Percentiles rank a stretch among this genome's conserved stretches.
phyloP scores from a whole-genome alignment of 2,329 filamentous ascomycete genomes.

The Didymella pinodella region DNA sequence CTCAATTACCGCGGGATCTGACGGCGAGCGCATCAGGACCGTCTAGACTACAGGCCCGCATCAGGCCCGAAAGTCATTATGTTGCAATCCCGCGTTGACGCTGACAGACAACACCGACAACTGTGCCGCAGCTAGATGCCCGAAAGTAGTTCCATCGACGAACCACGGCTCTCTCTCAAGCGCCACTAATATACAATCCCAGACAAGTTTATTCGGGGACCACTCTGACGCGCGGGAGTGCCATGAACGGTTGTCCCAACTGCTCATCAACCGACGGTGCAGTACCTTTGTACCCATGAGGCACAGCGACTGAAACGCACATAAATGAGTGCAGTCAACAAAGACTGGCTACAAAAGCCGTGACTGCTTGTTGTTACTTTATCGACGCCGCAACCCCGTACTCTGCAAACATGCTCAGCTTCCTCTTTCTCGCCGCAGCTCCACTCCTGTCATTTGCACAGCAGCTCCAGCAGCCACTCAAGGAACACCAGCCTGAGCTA shows the following conservation, averaged over 20 bases:
- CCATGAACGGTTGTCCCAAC: not conserved
- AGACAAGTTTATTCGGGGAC: slow-evolving; percentile 14
- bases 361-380: too few species aligned
- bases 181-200: slow-evolving; percentile 14
- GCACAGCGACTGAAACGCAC: slow-evolving; percentile 21
- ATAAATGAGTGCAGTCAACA: slow-evolving; percentile 11
- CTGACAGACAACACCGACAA: slow-evolving; percentile 8
- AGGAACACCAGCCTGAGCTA: slow-evolving; percentile 1
- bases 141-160: slow-evolving; percentile 8
- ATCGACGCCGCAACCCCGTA: not conserved
- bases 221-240: slow-evolving; percentile 19
- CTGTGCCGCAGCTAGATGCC: slow-evolving; percentile 19
- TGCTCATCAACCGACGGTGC: slow-evolving; percentile 2
- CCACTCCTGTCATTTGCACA: slow-evolving; percentile 11
- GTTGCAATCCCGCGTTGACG: not conserved
- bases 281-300: slow-evolving; percentile 4
- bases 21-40: not conserved
- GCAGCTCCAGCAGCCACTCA: slow-evolving; percentile 18
- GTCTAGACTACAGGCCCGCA: not conserved
- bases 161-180: slow-evolving; percentile 16
- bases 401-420: slow-evolving; percentile 4
- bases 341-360: not conserved
- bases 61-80: slow-evolving; percentile 1
- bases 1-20: not conserved
- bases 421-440: slow-evolving; percentile 2